phyloP scores from a whole-genome alignment of 1,284 basidiomycete genomes.

The Marasmius oreades region DNA sequence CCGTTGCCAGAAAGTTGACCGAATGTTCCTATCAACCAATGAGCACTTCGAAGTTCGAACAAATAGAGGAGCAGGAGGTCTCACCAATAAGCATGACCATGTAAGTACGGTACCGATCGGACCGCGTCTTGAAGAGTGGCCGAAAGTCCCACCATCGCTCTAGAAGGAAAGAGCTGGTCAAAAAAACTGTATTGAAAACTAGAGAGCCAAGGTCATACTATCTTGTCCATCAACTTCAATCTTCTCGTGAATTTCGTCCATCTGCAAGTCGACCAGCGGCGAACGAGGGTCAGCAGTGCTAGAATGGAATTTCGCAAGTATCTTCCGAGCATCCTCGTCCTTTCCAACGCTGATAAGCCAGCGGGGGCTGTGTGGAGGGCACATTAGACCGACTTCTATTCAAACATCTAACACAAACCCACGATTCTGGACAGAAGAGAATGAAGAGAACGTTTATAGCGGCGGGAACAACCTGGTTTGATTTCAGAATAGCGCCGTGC shows the following conservation, averaged over 20 bases:
- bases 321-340: slow-evolving; percentile 34
- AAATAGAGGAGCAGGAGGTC: background rate
- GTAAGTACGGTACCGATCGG: slow-evolving; percentile 44
- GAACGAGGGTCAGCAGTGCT: slow-evolving; percentile 41
- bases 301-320: slow-evolving; percentile 46
- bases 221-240: slow-evolving; percentile 41
- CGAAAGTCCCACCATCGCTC: slow-evolving; percentile 55
- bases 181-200: background rate
- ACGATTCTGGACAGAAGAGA: slow-evolving; percentile 47
- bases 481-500: slow-evolving; percentile 1
- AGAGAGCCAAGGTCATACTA: slow-evolving; percentile 27
- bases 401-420: slow-evolving; percentile 16
- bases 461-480: slow-evolving; percentile 37
- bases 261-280: slow-evolving; percentile 47
- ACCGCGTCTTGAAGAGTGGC: slow-evolving; percentile 41
- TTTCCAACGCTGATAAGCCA: slow-evolving; percentile 48
- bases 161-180: slow-evolving; percentile 17
- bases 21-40: slow-evolving; percentile 29
- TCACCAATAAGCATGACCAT: slow-evolving; percentile 50
- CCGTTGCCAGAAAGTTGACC: slow-evolving; percentile 40
- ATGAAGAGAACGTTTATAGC: slow-evolving; percentile 42
- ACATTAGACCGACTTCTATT: slow-evolving; percentile 5
- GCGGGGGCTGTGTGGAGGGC: slow-evolving; percentile 35
- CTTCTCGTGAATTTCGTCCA: slow-evolving; percentile 51
- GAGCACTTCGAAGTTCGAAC: background rate